Conservation (phyloP, 768 basidiomycete genomes). For the Galerina sulciceps region DNA sequence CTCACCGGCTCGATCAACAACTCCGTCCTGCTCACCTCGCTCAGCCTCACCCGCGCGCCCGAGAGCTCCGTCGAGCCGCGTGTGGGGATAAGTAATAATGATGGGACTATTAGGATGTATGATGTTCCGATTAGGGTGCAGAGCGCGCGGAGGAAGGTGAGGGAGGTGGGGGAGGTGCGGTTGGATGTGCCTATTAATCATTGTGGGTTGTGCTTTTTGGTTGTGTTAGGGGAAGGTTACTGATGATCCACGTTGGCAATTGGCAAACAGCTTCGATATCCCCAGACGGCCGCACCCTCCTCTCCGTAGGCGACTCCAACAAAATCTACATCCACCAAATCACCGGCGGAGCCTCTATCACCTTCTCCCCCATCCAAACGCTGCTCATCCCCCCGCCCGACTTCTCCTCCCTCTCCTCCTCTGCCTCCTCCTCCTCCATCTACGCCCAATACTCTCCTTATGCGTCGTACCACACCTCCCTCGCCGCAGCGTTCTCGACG, state of each 20-base stretch:
- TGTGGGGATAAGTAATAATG: constrained; percentile 86
- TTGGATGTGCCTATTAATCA: constrained; percentile 81
- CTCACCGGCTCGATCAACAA: constrained; percentile 81
- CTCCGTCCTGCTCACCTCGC: constrained; percentile 68
- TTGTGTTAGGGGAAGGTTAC: constrained; percentile 1
- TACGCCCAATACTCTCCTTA: no score
- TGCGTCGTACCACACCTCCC: constrained; percentile 38
- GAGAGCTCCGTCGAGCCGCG: constrained; percentile 76
- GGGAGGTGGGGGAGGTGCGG: constrained; percentile 54
- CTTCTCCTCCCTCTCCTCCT: constrained; percentile 20
- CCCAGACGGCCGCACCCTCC: constrained; percentile 83
- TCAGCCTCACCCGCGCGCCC: constrained; percentile 61
- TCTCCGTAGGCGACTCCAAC: constrained; percentile 90
- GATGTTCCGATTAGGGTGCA: constrained; percentile 64
- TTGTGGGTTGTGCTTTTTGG: constrained; percentile 49
- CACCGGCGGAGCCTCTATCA: constrained; percentile 60
- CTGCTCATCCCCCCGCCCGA: constrained; percentile 68
- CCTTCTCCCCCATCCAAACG: constrained; percentile 70
- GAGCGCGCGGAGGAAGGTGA: constrained; percentile 43
- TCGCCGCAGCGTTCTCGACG: constrained; percentile 78
- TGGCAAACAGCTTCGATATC: constrained; percentile 95
- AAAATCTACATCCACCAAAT: constrained; percentile 85
- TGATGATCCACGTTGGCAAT: no score
- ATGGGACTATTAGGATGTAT: constrained; percentile 80
- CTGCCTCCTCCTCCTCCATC: constrained; percentile 5